Evolutionary conservation across 2,329 filamentous ascomycete genomes (phyloP), one percentile per base, ranked within the genome.

Genomic region (Cladosporium sp.): DNA sequence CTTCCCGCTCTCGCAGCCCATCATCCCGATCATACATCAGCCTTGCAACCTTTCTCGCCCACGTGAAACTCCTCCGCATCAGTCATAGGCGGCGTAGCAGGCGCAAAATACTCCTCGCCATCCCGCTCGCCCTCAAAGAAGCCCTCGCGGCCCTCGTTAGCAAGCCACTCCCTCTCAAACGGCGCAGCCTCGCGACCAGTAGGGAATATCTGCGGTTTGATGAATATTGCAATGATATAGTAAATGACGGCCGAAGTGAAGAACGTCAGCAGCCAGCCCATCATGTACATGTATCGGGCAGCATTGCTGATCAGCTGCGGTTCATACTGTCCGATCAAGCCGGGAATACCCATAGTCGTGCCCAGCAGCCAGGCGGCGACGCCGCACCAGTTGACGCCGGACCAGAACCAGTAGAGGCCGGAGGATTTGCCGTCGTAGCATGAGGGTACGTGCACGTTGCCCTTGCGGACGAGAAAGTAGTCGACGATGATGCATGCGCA

Each of bases 361-460:
- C 49, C 53, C 3, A 49, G 14, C 4, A 55, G 49, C 53, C 53
- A 55, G 9, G 53, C 53, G 2, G 16, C 10, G 5, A 55, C 49
- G 19, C 49, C 53, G 16, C 31, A 34, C 9, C 46, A 9, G 28
- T 55, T 55, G 10, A 49, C 13, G 16, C 53, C 53, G 6, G 49
- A 52, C 44, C 22, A 35, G 35, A 44, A 52, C 38, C 40, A 55
- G 32, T 55, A 55, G 2, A 55, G 40, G 11, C 53, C 48, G 1
- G 48, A 31, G n/a, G 43, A 43, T 9, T 43, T 43, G 11, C 52
- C 5, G 19, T 59, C 54, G 52, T 72, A 74, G 13, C 71, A 65
- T 0, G 65, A 68, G 0, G 70, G 69, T 3, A 73, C 61, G 49
- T 74, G 69, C 9, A 73, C 55, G 45, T 74, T 74, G 7, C 72